phyloP scores from a whole-genome alignment of 2,329 filamentous ascomycete species.

The Lecanicillium sp. region DNA sequence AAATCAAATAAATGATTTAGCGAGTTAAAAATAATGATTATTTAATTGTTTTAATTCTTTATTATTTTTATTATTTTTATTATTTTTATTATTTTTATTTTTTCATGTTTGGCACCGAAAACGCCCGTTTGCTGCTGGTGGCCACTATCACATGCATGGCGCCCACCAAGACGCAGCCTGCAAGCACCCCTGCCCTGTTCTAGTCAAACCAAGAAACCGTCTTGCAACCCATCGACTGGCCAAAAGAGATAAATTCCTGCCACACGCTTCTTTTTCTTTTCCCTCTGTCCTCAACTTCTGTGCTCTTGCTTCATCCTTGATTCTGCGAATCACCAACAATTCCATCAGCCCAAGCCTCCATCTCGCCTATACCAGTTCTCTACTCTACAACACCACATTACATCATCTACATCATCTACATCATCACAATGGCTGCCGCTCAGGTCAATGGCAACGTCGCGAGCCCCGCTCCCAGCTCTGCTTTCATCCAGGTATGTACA shows the following conservation, averaged over 20 bases:
- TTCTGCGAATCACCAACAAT: background rate
- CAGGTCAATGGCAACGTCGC: slow-evolving; percentile 15
- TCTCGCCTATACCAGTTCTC: background rate
- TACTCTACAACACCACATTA: background rate
- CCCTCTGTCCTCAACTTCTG: background rate
- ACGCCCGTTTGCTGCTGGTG: too few species aligned
- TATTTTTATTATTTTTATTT: too few species aligned
- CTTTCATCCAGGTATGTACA: slow-evolving; percentile 42
- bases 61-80: too few species aligned
- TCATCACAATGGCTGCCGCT: slow-evolving; percentile 15
- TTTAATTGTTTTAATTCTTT: too few species aligned
- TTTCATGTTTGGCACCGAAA: too few species aligned
- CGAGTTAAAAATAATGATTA: background rate
- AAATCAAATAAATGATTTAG: background rate
- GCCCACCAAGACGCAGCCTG: slow-evolving; percentile 5
- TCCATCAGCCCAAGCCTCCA: background rate
- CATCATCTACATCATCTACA: background rate
- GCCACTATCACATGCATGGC: slow-evolving; percentile 15
- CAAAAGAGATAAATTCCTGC: slow-evolving; percentile 14
- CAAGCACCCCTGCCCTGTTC: slow-evolving; percentile 7
- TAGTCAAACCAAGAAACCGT: slow-evolving; percentile 8
- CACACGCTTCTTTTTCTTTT: slow-evolving; percentile 7
- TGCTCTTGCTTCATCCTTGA: background rate
- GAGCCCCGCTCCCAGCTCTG: slow-evolving; percentile 28
- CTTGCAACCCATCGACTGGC: slow-evolving; percentile 1